phyloP scores from a whole-genome alignment of 495 filamentous ascomycete species.

The Achaetomiella virescens region DNA sequence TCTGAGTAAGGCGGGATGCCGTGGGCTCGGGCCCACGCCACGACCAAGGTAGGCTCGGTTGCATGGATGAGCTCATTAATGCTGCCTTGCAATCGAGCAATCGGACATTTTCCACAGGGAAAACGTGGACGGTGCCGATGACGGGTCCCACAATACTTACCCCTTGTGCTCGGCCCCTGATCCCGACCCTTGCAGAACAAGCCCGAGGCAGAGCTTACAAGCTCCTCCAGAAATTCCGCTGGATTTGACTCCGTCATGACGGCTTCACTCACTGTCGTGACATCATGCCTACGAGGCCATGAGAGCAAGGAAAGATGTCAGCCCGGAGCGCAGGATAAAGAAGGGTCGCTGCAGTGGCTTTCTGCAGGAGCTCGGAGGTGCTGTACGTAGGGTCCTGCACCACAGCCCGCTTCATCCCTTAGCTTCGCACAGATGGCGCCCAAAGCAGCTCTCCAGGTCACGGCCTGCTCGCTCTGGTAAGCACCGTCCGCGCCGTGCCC shows the following conservation, averaged over 20 bases:
- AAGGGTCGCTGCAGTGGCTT: neutral
- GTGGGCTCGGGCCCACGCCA: too few relatives aligned
- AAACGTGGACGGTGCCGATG: too few relatives aligned
- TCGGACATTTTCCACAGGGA: too few relatives aligned
- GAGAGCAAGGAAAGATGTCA: neutral
- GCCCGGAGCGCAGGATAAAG: neutral
- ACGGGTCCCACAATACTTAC: too few relatives aligned
- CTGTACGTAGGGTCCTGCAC: neutral
- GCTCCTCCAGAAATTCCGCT: neutral
- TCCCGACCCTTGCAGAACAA: too few relatives aligned
- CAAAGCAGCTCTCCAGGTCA: neutral
- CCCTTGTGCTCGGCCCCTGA: too few relatives aligned
- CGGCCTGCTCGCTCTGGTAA: slow-evolving; percentile 18
- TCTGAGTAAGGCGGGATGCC: too few relatives aligned
- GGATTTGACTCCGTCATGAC: neutral
- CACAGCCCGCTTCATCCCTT: neutral
- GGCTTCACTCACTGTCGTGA: neutral
- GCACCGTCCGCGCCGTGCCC: slow-evolving; percentile 24
- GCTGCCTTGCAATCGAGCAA: too few relatives aligned
- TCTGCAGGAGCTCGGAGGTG: neutral
- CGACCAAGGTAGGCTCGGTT: too few relatives aligned
- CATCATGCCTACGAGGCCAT: neutral
- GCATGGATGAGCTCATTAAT: too few relatives aligned
- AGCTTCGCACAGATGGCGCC: neutral
- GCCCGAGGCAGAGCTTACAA: neutral